These are phyloP conservation scores for Neltuma alba DNA, from an alignment of 306 rosid species.

Conservation along the genomic window DNA sequence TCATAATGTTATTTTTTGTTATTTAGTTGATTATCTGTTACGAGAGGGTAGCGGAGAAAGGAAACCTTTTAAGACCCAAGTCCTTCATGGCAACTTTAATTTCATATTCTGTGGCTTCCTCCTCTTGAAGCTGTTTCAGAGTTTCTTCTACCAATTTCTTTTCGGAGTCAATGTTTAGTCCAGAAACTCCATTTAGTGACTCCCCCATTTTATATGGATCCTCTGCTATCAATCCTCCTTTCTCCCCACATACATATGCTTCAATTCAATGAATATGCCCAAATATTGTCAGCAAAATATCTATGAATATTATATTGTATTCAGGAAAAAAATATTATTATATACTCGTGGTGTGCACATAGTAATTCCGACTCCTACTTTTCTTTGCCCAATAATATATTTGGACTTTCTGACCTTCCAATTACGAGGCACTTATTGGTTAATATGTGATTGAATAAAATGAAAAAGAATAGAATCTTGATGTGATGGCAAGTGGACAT, in stretches of 20 bases:
- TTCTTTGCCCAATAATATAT: no score
- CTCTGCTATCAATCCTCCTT: conserved; percentile 50
- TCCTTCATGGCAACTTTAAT: conserved; percentile 50
- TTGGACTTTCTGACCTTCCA: neutral
- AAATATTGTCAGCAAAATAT: neutral
- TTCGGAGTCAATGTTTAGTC: conserved; percentile 46
- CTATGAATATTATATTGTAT: neutral
- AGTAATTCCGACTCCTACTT: no score
- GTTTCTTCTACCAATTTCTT: conserved; percentile 32
- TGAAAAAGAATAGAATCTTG: neutral
- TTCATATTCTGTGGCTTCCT: conserved; percentile 29
- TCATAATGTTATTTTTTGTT: no score
- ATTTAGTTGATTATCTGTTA: no score
- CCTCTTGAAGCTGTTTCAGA: conserved; percentile 35
- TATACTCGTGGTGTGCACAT: neutral
- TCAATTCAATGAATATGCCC: neutral
- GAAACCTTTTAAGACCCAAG: conserved; percentile 52
- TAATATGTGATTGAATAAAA: neutral
- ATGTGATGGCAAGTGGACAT: no score
- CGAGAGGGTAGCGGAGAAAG: no score
- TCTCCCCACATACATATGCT: conserved; percentile 66
- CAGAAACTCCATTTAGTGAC: conserved; percentile 51
- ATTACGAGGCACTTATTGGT: neutral
- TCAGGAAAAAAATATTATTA: no score
- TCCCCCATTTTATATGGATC: conserved; percentile 48